Conservation (phyloP, 2,329 filamentous ascomycete species). For the Pseudogymnoascus sp. region DNA sequence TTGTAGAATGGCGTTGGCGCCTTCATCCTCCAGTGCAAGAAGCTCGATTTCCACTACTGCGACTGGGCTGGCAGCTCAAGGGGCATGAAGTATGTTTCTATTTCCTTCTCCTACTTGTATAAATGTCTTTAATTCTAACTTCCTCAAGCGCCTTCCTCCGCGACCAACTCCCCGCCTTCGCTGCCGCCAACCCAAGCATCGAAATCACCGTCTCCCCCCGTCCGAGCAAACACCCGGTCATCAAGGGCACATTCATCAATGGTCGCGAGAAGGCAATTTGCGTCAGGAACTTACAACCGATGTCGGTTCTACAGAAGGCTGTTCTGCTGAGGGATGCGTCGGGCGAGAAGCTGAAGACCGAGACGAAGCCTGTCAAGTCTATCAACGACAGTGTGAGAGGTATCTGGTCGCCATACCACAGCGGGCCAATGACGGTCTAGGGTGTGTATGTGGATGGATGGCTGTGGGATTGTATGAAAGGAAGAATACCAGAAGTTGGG, state of each 20-base stretch:
- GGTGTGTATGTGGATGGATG: background rate
- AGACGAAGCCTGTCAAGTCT: slow-evolving; percentile 56
- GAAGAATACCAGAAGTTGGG: slow-evolving; percentile 8
- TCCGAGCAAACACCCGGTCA: slow-evolving; percentile 79
- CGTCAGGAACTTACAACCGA: slow-evolving; percentile 74
- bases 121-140: slow-evolving; percentile 9
- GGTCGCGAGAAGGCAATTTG: slow-evolving; percentile 78
- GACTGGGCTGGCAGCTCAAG: slow-evolving; percentile 88
- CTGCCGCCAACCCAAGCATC: slow-evolving; percentile 71
- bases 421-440: slow-evolving; percentile 32
- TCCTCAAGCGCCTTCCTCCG: slow-evolving; percentile 66
- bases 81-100: slow-evolving; percentile 73
- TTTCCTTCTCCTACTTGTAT: slow-evolving; percentile 7
- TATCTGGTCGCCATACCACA: slow-evolving; percentile 63
- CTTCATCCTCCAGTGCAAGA: slow-evolving; percentile 96
- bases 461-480: slow-evolving; percentile 35
- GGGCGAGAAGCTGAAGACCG: slow-evolving; percentile 61
- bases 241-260: slow-evolving; percentile 89
- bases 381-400: slow-evolving; percentile 59
- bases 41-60: slow-evolving; percentile 93
- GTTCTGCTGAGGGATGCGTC: slow-evolving; percentile 64
- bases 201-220: slow-evolving; percentile 88
- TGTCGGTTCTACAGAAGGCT: slow-evolving; percentile 73
- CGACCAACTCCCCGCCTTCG: slow-evolving; percentile 66
- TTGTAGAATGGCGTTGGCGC: slow-evolving; percentile 86